Evolutionary conservation across 192 early-diverging fungal species (phyloP).

Genomic region (Thamnidium elegans): DNA sequence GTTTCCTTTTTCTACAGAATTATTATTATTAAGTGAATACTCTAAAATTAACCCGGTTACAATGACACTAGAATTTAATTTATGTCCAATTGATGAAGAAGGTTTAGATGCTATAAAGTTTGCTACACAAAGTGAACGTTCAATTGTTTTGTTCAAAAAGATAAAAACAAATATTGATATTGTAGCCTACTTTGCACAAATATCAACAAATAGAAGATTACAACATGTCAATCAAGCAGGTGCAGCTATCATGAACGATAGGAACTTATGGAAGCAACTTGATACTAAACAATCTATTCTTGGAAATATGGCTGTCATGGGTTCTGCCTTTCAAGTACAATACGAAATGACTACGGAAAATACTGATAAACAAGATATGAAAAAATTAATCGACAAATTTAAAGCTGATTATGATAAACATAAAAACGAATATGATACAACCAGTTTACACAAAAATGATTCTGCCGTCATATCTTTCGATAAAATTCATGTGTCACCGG

Average conservation of each 20-base stretch:
- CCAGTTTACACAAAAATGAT: not conserved
- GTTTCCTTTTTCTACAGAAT: not conserved
- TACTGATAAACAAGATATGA: not conserved
- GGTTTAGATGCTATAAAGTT: constrained; percentile 2
- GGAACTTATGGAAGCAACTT: not conserved
- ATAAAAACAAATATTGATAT: constrained; percentile 1
- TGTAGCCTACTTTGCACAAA: constrained; percentile 5
- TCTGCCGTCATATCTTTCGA: constrained; percentile 6
- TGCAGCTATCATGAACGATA: constrained; percentile 7
- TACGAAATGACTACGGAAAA: not conserved
- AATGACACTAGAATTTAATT: constrained; percentile 8
- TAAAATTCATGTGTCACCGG: not conserved
- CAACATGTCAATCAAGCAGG: constrained; percentile 15
- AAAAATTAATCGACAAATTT: not conserved
- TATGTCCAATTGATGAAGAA: not conserved
- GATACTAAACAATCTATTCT: not conserved
- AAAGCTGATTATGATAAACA: not conserved
- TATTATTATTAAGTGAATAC: not conserved
- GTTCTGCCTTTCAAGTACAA: not conserved
- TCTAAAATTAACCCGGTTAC: not conserved
- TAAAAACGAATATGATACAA: not conserved
- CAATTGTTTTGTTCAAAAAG: not conserved
- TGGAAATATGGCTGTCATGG: constrained; percentile 1
- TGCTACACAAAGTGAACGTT: not conserved
- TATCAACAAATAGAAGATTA: not conserved